phyloP scores from a whole-genome alignment of 495 filamentous ascomycete genomes.

The Penicillium cosmopolitanum region DNA sequence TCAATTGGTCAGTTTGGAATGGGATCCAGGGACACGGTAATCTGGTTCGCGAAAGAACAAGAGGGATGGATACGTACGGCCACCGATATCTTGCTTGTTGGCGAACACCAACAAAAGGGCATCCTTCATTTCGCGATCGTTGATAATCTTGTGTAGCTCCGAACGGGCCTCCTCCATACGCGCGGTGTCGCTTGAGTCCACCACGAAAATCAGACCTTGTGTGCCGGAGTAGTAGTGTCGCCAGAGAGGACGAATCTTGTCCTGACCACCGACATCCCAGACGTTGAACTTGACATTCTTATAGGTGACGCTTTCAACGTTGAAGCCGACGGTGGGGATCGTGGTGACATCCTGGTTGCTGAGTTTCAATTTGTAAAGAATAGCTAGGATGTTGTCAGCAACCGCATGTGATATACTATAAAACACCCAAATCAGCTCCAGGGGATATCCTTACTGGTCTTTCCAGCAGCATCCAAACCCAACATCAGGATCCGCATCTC shows the following conservation, averaged over 20 bases:
- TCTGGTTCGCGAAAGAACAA: neutral
- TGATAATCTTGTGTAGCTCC: constrained; percentile 93
- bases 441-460: constrained; percentile 71
- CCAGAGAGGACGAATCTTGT: constrained; percentile 98
- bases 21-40: neutral
- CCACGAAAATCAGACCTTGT: constrained; percentile 96
- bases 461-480: constrained; percentile 95
- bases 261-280: constrained; percentile 99
- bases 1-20: constrained; percentile 19
- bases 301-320: constrained; percentile 98
- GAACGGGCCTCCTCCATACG: constrained; percentile 88
- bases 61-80: constrained; percentile 60
- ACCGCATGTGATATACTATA: neutral
- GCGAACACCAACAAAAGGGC: constrained; percentile 92
- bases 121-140: constrained; percentile 98
- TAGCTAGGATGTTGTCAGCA: constrained; percentile 56
- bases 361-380: constrained; percentile 99
- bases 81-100: constrained; percentile 93
- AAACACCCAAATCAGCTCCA: neutral
- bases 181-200: constrained; percentile 85
- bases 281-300: constrained; percentile 99
- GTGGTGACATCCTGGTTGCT: constrained; percentile 93
- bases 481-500: constrained; percentile 99
- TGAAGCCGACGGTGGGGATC: constrained; percentile 99
- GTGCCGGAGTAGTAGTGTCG: constrained; percentile 98